phyloP scores from a whole-genome alignment of 306 rosid species.

The Corylus americana region DNA sequence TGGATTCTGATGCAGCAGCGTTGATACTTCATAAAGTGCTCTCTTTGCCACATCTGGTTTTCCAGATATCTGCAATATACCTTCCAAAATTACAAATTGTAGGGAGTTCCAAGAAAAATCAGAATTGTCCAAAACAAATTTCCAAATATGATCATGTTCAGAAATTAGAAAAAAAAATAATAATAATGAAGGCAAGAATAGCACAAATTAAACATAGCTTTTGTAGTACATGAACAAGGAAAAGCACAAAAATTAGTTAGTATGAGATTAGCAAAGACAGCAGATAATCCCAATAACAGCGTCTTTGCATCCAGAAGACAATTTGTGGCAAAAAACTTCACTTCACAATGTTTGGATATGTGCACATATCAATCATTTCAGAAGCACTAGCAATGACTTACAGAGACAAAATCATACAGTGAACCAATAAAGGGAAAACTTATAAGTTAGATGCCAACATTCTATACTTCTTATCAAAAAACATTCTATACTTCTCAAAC shows the following conservation, averaged over 20 bases:
- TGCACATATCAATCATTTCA: conserved; percentile 1
- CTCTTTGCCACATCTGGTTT: conserved; percentile 31
- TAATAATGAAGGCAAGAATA: no score
- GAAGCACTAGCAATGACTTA: background rate
- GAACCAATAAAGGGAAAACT: background rate
- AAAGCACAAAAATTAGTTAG: background rate
- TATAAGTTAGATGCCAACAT: background rate
- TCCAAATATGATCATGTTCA: conserved; percentile 1
- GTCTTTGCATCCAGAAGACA: background rate
- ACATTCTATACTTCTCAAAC: background rate
- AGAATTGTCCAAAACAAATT: background rate
- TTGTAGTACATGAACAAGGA: background rate
- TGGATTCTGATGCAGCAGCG: conserved; percentile 41
- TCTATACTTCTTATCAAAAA: background rate
- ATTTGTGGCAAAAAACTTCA: background rate
- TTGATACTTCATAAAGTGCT: conserved; percentile 39
- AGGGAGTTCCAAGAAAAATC: conserved; percentile 5
- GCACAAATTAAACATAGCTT: background rate
- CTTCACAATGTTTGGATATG: background rate
- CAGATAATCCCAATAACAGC: background rate
- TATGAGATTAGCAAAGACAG: background rate
- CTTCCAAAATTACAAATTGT: conserved; percentile 18
- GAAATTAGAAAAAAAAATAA: background rate
- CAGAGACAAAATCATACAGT: background rate
- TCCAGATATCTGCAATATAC: conserved; percentile 39